Evolutionary conservation across 768 basidiomycete species (phyloP).

Genomic region (Russula sp.): DNA sequence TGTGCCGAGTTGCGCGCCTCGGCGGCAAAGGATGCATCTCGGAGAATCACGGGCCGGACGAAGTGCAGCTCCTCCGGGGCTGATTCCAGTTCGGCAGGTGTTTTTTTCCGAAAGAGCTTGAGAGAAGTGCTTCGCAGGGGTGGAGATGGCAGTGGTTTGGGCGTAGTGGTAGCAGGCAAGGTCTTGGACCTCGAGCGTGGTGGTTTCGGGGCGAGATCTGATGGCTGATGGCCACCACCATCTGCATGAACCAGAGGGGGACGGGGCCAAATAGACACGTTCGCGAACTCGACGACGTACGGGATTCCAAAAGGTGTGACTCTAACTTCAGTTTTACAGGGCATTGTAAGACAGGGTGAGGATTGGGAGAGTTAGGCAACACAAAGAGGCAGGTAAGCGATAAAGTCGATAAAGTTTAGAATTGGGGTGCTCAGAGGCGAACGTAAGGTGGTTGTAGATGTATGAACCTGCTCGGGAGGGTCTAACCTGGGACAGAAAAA

Average conservation of each 20-base stretch:
- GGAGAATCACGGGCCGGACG: constrained; percentile 17
- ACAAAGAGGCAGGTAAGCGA: constrained; percentile 2
- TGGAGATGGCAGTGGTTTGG: constrained; percentile 26
- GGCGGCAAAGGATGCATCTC: constrained; percentile 19
- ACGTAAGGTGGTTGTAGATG: constrained; percentile 12
- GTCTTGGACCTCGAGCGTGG: constrained; percentile 27
- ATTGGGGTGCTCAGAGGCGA: constrained; percentile 18
- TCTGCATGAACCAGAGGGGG: constrained; percentile 14
- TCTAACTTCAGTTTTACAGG: constrained; percentile 33
- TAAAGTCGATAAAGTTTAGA: constrained; percentile 20
- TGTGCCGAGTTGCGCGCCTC: constrained; percentile 26
- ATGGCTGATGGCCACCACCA: not conserved
- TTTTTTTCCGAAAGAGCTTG: constrained; percentile 22
- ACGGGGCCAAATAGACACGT: constrained; percentile 36
- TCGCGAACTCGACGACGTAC: constrained; percentile 40
- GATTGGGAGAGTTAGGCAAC: constrained; percentile 7
- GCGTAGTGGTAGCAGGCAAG: constrained; percentile 20
- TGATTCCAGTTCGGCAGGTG: not conserved
- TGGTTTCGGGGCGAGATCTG: constrained; percentile 5
- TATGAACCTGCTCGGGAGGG: constrained; percentile 12
- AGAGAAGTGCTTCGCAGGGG: constrained; percentile 29
- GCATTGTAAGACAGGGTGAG: constrained; percentile 29
- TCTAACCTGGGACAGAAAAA: constrained; percentile 16
- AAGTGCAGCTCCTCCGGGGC: constrained; percentile 2
- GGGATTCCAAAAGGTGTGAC: constrained; percentile 39